Evolutionary conservation across 169 alveolate genomes (phyloP).

Genomic region (Babesia gibsoni): DNA sequence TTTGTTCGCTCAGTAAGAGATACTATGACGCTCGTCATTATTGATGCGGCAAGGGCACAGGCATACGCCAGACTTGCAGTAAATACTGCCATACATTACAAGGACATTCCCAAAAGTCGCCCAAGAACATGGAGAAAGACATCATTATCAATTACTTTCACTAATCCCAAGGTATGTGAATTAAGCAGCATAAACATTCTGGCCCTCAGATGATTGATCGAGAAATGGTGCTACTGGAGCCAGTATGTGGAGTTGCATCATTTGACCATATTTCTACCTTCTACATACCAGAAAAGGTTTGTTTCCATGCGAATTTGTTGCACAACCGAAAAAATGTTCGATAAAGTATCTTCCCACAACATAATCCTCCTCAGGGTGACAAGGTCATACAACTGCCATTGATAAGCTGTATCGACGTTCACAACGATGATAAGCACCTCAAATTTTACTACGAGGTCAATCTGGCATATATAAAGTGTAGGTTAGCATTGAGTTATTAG

Average conservation of each 20-base stretch:
- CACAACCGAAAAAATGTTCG: neutral
- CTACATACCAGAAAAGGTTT: neutral
- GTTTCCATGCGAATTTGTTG: neutral
- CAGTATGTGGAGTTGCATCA: neutral
- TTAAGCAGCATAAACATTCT: neutral
- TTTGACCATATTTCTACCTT: neutral
- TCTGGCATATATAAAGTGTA: constrained; percentile 6
- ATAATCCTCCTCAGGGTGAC: too few relatives aligned
- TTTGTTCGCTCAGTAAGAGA: constrained; percentile 16
- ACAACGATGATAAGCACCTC: neutral
- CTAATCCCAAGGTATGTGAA: neutral
- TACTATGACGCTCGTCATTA: constrained; percentile 8
- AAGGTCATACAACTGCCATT: constrained; percentile 11
- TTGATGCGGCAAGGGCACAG: neutral
- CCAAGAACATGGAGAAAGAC: neutral
- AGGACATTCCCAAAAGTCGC: neutral
- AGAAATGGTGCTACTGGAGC: constrained; percentile 3
- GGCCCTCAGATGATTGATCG: constrained; percentile 15
- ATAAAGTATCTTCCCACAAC: neutral
- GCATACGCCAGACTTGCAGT: neutral
- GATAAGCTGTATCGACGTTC: constrained; percentile 17
- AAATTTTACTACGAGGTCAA: constrained; percentile 19
- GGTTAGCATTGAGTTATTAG: neutral
- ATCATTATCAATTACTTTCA: neutral
- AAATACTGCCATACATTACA: neutral